Conservation (phyloP, 2,329 filamentous ascomycete genomes). For the Colletotrichum musicola region DNA sequence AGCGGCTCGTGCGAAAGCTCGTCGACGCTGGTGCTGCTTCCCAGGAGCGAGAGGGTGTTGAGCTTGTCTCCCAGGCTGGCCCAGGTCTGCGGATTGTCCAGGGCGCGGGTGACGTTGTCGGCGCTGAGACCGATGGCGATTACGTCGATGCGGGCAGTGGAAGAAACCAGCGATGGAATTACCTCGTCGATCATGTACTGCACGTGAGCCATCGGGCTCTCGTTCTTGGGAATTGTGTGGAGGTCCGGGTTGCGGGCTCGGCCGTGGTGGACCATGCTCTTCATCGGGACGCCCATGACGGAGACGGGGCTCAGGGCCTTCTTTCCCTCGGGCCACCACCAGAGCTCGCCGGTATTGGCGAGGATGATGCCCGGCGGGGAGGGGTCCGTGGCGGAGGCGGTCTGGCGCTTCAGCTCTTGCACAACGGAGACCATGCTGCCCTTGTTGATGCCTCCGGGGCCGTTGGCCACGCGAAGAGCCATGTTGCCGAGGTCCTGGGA, state of each 20-base stretch:
- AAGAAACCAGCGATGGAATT: too few species aligned
- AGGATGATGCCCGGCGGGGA: constrained; percentile 74
- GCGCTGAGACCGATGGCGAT: constrained; percentile 79
- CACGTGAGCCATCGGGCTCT: constrained; percentile 71
- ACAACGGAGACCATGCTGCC: constrained; percentile 80
- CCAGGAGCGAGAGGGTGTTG: constrained; percentile 63
- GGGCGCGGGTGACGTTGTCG: constrained; percentile 67
- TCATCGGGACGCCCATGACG: constrained; percentile 71
- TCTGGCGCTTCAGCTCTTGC: constrained; percentile 55
- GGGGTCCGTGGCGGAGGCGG: constrained; percentile 48
- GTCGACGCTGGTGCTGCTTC: constrained; percentile 56
- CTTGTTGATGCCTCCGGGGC: constrained; percentile 73
- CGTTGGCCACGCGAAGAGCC: constrained; percentile 75
- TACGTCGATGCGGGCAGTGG: constrained; percentile 72
- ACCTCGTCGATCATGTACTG: constrained; percentile 73
- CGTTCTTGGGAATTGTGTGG: constrained; percentile 75
- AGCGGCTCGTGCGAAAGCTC: constrained; percentile 59
- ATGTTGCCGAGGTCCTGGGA: constrained; percentile 80
- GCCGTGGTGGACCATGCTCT: constrained; percentile 71
- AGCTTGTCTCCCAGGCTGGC: constrained; percentile 56
- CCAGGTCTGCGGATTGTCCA: constrained; percentile 69
- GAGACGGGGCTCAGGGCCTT: constrained; percentile 70
- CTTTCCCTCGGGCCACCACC: constrained; percentile 77
- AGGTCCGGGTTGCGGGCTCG: constrained; percentile 62
- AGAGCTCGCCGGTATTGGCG: constrained; percentile 81